Percentiles rank a stretch among this genome's conserved stretches.
These are phyloP conservation scores for Termitomyces sp. DNA, from an alignment of 768 basidiomycete genomes.

Conservation along the genomic window DNA sequence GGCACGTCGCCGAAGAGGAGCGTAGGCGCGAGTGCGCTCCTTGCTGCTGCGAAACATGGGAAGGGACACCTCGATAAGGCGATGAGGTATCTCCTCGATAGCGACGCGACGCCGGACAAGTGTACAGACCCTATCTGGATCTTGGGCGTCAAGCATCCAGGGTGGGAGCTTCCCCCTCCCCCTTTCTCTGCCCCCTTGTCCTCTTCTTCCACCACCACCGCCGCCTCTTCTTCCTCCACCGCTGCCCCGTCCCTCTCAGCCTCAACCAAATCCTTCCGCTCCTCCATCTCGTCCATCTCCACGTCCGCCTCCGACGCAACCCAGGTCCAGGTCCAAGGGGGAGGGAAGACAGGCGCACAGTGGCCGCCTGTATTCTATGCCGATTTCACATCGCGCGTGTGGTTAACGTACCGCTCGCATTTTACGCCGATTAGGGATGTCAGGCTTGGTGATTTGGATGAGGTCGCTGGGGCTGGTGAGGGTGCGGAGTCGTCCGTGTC, in stretches of 20 bases:
- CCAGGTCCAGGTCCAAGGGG: not conserved
- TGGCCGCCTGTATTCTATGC: constrained; percentile 86
- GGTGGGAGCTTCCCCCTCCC: constrained; percentile 47
- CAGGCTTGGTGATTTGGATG: constrained; percentile 34
- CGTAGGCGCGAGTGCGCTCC: constrained; percentile 39
- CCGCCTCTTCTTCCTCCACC: not conserved
- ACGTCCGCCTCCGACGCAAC: not conserved
- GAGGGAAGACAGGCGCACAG: constrained; percentile 34
- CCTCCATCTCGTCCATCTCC: not conserved
- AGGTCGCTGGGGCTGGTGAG: not conserved
- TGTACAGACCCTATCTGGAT: constrained; percentile 87
- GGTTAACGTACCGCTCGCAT: constrained; percentile 90
- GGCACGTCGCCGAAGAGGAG: constrained; percentile 27
- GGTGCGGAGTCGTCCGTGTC: too few species aligned
- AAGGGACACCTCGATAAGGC: constrained; percentile 81
- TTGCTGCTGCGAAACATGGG: constrained; percentile 70
- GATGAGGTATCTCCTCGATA: constrained; percentile 87
- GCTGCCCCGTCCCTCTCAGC: constrained; percentile 8
- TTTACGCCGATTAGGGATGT: constrained; percentile 79
- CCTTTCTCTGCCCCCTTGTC: too few species aligned
- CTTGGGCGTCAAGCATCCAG: constrained; percentile 44
- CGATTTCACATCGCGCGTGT: constrained; percentile 86
- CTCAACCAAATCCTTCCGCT: not conserved
- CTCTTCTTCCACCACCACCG: not conserved
- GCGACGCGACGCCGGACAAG: constrained; percentile 82